Conservation (phyloP, 2,329 filamentous ascomycete species). For the Westerdykella sp. region DNA sequence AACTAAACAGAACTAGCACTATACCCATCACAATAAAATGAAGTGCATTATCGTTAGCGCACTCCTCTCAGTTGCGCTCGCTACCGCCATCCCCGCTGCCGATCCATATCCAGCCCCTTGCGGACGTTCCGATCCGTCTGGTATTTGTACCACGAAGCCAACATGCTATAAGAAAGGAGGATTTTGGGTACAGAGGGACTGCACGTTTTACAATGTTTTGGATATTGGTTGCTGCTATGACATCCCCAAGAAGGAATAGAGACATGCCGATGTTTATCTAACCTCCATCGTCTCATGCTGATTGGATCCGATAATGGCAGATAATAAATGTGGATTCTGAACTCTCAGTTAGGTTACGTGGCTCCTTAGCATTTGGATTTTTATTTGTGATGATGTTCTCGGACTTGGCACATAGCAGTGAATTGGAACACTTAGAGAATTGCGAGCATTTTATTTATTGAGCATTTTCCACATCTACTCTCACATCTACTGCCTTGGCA, state of each 20-base stretch:
- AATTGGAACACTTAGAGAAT: too few species aligned
- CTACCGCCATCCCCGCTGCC: slow-evolving; percentile 6
- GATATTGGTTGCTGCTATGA: slow-evolving; percentile 28
- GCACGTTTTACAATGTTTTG: slow-evolving; percentile 24
- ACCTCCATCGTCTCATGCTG: too few species aligned
- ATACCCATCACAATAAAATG: slow-evolving; percentile 1
- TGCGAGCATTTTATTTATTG: too few species aligned
- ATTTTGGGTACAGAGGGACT: slow-evolving; percentile 27
- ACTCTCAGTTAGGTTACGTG: too few species aligned
- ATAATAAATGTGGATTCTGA: too few species aligned
- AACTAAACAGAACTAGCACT: background rate
- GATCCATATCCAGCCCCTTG: slow-evolving; percentile 27
- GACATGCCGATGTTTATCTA: background rate
- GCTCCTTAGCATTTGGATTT: too few species aligned
- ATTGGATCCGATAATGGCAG: too few species aligned
- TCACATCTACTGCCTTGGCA: too few species aligned
- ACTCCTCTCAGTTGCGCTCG: slow-evolving; percentile 13
- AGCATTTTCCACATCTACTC: too few species aligned
- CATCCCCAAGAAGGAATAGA: slow-evolving; percentile 13
- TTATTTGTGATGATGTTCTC: too few species aligned
- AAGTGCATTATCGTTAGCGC: slow-evolving; percentile 7
- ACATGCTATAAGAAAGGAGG: slow-evolving; percentile 21
- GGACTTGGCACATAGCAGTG: too few species aligned
- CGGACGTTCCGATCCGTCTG: slow-evolving; percentile 22
- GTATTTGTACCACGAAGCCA: slow-evolving; percentile 22